phyloP scores from a whole-genome alignment of 2,329 filamentous ascomycete species.

The Xylariaceae sp. region DNA sequence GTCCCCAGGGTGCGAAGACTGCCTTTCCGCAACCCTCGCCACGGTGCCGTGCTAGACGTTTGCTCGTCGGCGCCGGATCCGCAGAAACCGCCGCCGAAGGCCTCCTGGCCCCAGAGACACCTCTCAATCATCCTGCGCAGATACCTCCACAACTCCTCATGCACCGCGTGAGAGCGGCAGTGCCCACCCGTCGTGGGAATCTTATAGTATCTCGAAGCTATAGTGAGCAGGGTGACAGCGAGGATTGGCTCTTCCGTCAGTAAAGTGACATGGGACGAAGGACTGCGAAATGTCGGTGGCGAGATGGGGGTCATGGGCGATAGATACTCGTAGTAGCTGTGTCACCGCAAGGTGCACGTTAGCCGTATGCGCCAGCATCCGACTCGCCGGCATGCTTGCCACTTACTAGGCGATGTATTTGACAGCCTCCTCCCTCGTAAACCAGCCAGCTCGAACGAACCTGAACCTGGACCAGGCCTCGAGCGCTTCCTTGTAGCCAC shows the following conservation, averaged over 20 bases:
- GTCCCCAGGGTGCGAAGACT: conserved; percentile 86
- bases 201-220: conserved; percentile 78
- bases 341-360: conserved; percentile 2
- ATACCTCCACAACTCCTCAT: conserved; percentile 92
- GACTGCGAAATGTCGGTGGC: conserved; percentile 79
- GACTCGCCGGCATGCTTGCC: neutral
- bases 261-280: conserved; percentile 70
- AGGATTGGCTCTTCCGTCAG: conserved; percentile 89
- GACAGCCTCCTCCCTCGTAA: conserved; percentile 87
- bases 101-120: conserved; percentile 91
- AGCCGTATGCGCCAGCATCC: conserved; percentile 5
- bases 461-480: conserved; percentile 86
- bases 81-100: conserved; percentile 83
- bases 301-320: conserved; percentile 91
- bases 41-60: conserved; percentile 60
- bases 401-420: conserved; percentile 85
- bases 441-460: conserved; percentile 95
- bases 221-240: conserved; percentile 83
- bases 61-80: conserved; percentile 61
- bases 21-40: conserved; percentile 64
- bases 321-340: conserved; percentile 80
- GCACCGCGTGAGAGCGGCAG: conserved; percentile 83
- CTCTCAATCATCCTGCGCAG: conserved; percentile 91
- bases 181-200: conserved; percentile 72
- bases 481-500: conserved; percentile 61